These are phyloP conservation scores for Elsinoe perseae DNA, from an alignment of 2,329 filamentous ascomycete genomes.

Conservation along the genomic window DNA sequence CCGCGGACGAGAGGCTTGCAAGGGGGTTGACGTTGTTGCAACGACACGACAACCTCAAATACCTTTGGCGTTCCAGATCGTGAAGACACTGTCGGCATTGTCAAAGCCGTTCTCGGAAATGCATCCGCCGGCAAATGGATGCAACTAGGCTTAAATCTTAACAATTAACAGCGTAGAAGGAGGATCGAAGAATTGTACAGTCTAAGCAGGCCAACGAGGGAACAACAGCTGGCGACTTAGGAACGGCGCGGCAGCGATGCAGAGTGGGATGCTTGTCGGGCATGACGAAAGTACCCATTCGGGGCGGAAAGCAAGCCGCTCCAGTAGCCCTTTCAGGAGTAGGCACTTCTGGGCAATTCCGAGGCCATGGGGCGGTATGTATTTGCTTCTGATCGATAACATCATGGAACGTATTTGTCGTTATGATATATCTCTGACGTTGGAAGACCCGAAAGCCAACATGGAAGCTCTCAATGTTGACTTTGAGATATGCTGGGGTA, in stretches of 20 bases:
- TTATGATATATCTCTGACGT: not conserved
- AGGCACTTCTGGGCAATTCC: not conserved
- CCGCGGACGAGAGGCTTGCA: not conserved
- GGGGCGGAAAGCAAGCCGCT: not conserved
- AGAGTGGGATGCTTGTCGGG: not conserved
- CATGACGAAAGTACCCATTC: not conserved
- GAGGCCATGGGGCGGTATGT: not conserved
- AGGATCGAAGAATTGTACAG: not conserved
- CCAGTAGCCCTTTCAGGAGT: not conserved
- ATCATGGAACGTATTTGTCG: not conserved
- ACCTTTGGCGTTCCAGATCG: not conserved
- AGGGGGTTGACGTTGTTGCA: not conserved
- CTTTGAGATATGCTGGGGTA: not conserved
- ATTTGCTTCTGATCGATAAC: not conserved
- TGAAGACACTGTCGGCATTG: not conserved
- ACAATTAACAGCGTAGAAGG: constrained; percentile 1
- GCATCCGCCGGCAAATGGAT: constrained; percentile 2
- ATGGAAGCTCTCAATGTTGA: not conserved
- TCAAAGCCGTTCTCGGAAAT: constrained; percentile 10
- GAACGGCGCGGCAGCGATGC: not conserved
- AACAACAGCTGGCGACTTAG: not conserved
- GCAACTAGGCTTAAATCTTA: constrained; percentile 4
- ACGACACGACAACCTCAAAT: not conserved
- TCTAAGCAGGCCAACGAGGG: not conserved
- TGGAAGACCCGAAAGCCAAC: not conserved